Evolutionary conservation across 495 filamentous ascomycete genomes (phyloP).

Genomic region (Terfezia claveryi): DNA sequence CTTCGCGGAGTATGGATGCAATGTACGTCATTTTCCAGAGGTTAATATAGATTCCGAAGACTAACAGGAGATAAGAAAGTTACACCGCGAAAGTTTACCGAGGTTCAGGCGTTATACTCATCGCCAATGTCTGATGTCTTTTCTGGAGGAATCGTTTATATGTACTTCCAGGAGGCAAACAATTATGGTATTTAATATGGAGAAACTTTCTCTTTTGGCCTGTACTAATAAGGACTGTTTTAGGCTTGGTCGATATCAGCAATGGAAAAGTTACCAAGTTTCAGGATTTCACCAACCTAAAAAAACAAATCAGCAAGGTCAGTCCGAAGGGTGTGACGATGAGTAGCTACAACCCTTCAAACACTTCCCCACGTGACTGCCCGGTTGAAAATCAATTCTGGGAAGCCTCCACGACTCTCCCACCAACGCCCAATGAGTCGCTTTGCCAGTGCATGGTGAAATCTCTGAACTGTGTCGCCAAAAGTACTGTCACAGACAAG

Average conservation of each 20-base stretch:
- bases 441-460: constrained; percentile 69
- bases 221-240: background rate
- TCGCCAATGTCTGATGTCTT: constrained; percentile 60
- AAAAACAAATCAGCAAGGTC: constrained; percentile 42
- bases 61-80: constrained; percentile 23
- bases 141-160: constrained; percentile 91
- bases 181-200: constrained; percentile 39
- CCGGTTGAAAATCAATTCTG: constrained; percentile 42
- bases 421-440: constrained; percentile 50
- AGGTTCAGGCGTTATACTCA: constrained; percentile 67
- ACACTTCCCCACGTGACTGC: constrained; percentile 49
- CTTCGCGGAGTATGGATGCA: constrained; percentile 98
- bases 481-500: constrained; percentile 24
- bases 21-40: constrained; percentile 21
- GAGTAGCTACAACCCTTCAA: constrained; percentile 51
- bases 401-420: constrained; percentile 47
- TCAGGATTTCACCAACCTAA: constrained; percentile 49
- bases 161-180: constrained; percentile 87
- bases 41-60: background rate
- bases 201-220: background rate
- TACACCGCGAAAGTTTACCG: constrained; percentile 55
- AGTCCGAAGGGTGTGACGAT: constrained; percentile 43
- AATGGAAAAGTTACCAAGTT: constrained; percentile 28
- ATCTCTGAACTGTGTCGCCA: constrained; percentile 46
- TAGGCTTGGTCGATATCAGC: constrained; percentile 15